Conservation (phyloP, 2,329 filamentous ascomycete genomes). For the Trichocomaceae sp. region DNA sequence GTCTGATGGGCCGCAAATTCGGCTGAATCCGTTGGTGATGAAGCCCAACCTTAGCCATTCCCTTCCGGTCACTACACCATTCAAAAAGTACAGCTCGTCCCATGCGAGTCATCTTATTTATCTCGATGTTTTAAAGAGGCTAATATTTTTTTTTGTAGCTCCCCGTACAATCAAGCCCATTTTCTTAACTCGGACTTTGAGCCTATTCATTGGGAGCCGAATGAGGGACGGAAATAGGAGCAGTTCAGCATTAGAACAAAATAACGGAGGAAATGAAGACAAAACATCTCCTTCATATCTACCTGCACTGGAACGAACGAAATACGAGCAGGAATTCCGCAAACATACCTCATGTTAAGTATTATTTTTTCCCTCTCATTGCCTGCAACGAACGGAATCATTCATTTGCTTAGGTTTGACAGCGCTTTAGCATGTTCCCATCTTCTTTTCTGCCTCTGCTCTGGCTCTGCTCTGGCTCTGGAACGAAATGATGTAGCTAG, state of each 20-base stretch:
- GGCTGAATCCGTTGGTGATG: conserved; percentile 38
- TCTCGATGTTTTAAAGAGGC: not conserved
- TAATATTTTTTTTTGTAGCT: conserved; percentile 23
- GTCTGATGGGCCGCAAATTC: conserved; percentile 35
- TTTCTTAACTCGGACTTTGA: conserved; percentile 43
- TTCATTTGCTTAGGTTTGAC: not conserved
- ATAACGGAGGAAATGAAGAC: not conserved
- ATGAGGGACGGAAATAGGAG: conserved; percentile 28
- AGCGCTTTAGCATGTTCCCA: conserved; percentile 9
- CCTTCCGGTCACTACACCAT: conserved; percentile 35
- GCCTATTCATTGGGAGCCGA: conserved; percentile 41
- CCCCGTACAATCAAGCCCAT: conserved; percentile 41
- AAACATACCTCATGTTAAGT: not conserved
- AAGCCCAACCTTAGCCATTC: conserved; percentile 35
- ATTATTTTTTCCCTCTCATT: not conserved
- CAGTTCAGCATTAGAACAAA: not conserved
- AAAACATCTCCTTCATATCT: not conserved
- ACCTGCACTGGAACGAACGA: not conserved
- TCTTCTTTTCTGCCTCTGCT: too few relatives aligned
- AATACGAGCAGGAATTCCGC: not conserved
- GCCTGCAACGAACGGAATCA: not conserved
- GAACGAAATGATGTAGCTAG: not conserved
- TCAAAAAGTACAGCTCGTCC: conserved; percentile 34
- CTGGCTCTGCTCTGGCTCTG: not conserved
- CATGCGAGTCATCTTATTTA: not conserved